Evolutionary conservation across 2,329 filamentous ascomycete genomes (phyloP).

Genomic region (Beauveria pseudobassiana): DNA sequence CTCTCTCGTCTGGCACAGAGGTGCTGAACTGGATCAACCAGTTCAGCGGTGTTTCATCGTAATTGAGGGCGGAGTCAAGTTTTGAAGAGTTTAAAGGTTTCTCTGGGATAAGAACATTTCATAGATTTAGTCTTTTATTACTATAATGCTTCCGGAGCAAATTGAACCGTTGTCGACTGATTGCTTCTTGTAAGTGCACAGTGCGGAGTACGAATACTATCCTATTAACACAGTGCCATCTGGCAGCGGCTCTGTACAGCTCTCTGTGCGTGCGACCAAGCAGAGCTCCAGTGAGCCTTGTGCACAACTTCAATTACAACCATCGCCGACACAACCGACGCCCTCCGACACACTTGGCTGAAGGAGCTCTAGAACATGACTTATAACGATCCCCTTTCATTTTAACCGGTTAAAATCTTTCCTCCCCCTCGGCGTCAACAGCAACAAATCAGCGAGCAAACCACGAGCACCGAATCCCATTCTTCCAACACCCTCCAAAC

Average conservation of each 20-base stretch:
- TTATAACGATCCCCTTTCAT: background rate
- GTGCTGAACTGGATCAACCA: conserved; percentile 73
- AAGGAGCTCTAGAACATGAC: background rate
- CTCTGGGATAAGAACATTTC: too few species aligned
- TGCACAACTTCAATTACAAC: background rate
- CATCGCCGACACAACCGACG: background rate
- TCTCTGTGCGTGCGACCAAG: background rate
- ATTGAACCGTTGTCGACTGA: too few species aligned
- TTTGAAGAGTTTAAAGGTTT: too few species aligned
- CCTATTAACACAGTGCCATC: background rate
- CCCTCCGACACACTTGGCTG: background rate
- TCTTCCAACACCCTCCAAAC: background rate
- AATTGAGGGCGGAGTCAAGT: conserved; percentile 10
- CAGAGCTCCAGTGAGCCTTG: background rate
- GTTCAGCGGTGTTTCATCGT: conserved; percentile 38
- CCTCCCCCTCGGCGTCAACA: background rate
- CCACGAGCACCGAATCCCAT: background rate
- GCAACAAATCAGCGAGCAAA: background rate
- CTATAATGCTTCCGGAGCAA: too few species aligned
- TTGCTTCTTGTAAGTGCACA: background rate
- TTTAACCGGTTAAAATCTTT: background rate
- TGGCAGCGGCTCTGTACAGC: background rate
- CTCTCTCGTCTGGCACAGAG: conserved; percentile 79
- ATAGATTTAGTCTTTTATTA: too few species aligned
- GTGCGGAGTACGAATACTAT: background rate